phyloP scores from a whole-genome alignment of 2,329 filamentous ascomycete genomes.

The Aureobasidium melanogenum region DNA sequence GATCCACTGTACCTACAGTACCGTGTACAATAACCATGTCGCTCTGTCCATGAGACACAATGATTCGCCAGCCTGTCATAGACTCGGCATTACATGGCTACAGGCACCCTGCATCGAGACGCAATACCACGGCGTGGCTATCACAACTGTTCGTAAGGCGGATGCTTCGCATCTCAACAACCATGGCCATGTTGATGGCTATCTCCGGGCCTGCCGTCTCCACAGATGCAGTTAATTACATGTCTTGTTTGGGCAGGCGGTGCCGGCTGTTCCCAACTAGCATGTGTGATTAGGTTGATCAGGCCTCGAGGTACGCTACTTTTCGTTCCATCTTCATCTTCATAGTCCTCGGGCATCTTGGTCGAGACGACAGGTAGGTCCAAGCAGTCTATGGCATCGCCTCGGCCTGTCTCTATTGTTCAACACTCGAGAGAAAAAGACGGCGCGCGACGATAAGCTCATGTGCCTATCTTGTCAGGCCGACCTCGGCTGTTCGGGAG shows the following conservation, averaged over 20 bases:
- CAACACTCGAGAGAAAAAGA: not conserved
- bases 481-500: conserved; percentile 1
- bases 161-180: not conserved
- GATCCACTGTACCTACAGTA: not conserved
- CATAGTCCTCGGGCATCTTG: not conserved
- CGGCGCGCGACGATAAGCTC: not conserved
- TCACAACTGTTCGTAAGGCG: not conserved
- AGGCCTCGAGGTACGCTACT: not conserved
- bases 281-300: not conserved
- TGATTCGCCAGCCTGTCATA: not conserved
- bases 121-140: not conserved
- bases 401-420: not conserved
- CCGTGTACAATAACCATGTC: too few relatives aligned
- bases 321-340: not conserved
- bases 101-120: not conserved
- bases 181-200: not conserved
- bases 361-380: not conserved
- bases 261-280: not conserved
- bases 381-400: not conserved
- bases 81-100: not conserved
- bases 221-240: not conserved
- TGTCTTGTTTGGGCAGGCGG: not conserved
- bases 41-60: not conserved
- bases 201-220: not conserved
- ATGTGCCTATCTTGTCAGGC: not conserved